Base-by-base conservation (phyloP, 805 yeast genomes). In the Yamadazyma sp. region DNA sequence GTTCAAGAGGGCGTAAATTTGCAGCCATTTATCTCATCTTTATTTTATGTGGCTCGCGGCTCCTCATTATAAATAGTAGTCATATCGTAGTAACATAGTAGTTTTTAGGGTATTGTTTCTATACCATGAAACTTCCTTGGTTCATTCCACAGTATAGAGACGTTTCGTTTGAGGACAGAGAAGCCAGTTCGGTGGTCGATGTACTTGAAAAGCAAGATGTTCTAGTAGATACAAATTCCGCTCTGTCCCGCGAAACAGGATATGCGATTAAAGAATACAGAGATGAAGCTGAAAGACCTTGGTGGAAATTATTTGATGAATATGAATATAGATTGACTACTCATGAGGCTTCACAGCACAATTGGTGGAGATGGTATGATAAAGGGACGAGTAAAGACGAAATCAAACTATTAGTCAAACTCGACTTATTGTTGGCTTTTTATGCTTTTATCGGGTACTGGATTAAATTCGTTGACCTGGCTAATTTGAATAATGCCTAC, bases 241-340 rank as follows among this genome's bases (percentile, higher is more conserved):
- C 13, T 3, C 26, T 14, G 3, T 16, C 19, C 3, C 25, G n/a
- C 11, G 35, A 36, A 11, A 16, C 23, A 3, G 17, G 14, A 5
- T 10, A n/a, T 17, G 21, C 28, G 4, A 28, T 38, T 12, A 38
- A 27, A 25, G 47, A 43, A 28, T 43, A 67, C 49, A 58, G 80
- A 44, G 80, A 76, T 49, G 80, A 75, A 51, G 77, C 77, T 6
- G 52, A 70, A 43, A 61, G 78, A 33, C 63, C 68, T 23, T 75
- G 78, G 75, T 71, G 62, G 62, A 64, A 63, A 19, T 73, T 59
- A 41, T 74, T 73, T 28, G 64, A 60, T 40, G 64, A 60, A 42
- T 60, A 52, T 38, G 64, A 60, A 37, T 58, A 60, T 42, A 38
- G 64, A 14, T 31, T 40, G 26, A 52, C 50, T 23, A 46, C 44